Conservation (phyloP, 2,329 filamentous ascomycete genomes). For the Monilinia laxa region DNA sequence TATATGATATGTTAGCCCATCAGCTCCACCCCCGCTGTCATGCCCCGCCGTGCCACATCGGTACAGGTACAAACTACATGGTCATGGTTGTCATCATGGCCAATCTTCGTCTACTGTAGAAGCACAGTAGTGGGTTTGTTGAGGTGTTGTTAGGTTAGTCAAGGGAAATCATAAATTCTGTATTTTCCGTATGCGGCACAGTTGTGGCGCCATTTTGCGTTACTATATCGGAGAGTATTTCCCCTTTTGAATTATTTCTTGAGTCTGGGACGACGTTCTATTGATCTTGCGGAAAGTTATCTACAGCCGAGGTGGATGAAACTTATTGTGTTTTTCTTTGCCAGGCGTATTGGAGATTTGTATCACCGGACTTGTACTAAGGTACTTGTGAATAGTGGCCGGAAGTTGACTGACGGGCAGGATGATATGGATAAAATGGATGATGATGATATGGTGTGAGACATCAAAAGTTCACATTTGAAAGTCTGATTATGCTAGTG, state of each 20-base stretch:
- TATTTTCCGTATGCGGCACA: conserved; percentile 6
- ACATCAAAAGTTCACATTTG: not conserved
- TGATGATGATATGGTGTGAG: not conserved
- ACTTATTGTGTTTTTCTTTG: conserved; percentile 1
- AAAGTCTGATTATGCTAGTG: not conserved
- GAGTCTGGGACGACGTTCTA: not conserved
- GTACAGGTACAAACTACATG: conserved; percentile 11
- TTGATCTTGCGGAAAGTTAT: not conserved
- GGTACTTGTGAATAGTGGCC: conserved; percentile 1
- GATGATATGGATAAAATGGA: not conserved
- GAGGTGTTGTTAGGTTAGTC: not conserved
- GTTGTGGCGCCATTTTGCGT: conserved; percentile 4
- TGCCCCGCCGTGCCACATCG: conserved; percentile 4
- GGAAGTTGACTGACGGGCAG: not conserved
- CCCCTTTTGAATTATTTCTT: not conserved
- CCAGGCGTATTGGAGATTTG: conserved; percentile 2
- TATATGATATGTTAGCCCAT: not conserved
- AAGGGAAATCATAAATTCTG: not conserved
- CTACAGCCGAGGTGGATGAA: not conserved
- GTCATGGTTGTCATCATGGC: not conserved
- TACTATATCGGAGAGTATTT: conserved; percentile 5
- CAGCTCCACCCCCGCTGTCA: conserved; percentile 16
- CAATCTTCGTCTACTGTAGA: conserved; percentile 3
- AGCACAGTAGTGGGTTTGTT: not conserved
- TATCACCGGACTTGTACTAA: conserved; percentile 9